Evolutionary conservation across 1,284 basidiomycete species (phyloP).

Genomic region (Cryptococcus sp.): DNA sequence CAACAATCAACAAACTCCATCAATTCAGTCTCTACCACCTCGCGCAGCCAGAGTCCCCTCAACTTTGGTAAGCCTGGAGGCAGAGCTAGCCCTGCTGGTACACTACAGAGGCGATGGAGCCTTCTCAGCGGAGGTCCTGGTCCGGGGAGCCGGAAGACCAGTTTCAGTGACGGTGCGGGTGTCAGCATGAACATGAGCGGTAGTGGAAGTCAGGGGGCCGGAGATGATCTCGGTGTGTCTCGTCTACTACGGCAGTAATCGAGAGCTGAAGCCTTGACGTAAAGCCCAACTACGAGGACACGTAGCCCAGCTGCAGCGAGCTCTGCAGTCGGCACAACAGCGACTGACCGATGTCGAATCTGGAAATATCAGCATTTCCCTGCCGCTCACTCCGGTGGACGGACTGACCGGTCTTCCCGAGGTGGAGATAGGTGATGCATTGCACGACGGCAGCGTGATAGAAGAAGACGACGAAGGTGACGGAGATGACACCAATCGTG

Average conservation of each 20-base stretch:
- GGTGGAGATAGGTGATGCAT: conserved; percentile 10
- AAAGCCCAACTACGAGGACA: conserved; percentile 23
- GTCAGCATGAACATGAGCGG: conserved; percentile 8
- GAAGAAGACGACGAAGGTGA: conserved; percentile 9
- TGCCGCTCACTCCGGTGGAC: conserved; percentile 23
- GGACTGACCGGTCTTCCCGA: conserved; percentile 20
- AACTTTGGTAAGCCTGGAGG: background rate
- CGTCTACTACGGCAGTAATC: background rate
- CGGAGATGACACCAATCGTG: background rate
- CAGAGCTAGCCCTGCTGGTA: conserved; percentile 4
- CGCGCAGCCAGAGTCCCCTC: conserved; percentile 14
- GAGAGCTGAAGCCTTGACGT: background rate
- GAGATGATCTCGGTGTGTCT: conserved; percentile 31
- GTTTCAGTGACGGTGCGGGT: conserved; percentile 16
- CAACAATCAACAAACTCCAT: conserved; percentile 11
- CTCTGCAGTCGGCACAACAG: conserved; percentile 23
- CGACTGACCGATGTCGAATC: conserved; percentile 22
- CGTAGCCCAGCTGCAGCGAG: conserved; percentile 17
- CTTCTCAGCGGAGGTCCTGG: conserved; percentile 14
- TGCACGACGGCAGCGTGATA: conserved; percentile 2
- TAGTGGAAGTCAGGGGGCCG: conserved; percentile 4
- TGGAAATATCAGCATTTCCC: conserved; percentile 10
- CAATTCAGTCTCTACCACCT: background rate
- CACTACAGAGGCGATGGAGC: conserved; percentile 13
- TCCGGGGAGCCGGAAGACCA: conserved; percentile 19